Evolutionary conservation across 2,329 filamentous ascomycete genomes (phyloP).

Genomic region (Westerdykella ornata): DNA sequence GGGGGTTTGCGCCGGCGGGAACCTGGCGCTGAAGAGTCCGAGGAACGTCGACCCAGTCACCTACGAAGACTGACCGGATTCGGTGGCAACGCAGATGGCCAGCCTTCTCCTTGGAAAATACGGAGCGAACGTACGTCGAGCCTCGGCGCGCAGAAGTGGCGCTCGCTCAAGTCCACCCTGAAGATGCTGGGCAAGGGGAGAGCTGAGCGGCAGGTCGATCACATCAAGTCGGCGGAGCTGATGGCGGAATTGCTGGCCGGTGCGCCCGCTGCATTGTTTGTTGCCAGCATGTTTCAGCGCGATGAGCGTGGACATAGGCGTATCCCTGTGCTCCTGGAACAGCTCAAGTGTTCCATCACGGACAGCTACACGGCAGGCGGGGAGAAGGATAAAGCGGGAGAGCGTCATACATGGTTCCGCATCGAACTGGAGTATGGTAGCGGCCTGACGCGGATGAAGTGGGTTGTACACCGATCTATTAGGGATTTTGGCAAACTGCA

Average conservation of each 20-base stretch:
- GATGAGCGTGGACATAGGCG: conserved; percentile 94
- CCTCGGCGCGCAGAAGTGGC: conserved; percentile 71
- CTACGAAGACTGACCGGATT: conserved; percentile 45
- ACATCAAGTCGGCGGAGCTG: conserved; percentile 89
- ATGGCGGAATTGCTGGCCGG: conserved; percentile 93
- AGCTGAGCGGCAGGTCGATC: conserved; percentile 78
- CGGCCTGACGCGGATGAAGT: conserved; percentile 91
- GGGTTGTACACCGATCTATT: conserved; percentile 82
- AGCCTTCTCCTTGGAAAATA: conserved; percentile 40
- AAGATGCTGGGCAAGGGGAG: conserved; percentile 69
- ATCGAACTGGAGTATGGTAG: conserved; percentile 96
- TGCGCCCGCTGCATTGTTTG: conserved; percentile 83
- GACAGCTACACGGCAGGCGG: conserved; percentile 56
- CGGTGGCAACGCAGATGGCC: conserved; percentile 33
- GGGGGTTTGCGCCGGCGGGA: conserved; percentile 34
- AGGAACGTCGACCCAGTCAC: conserved; percentile 38
- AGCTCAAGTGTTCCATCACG: conserved; percentile 80
- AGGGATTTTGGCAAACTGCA: conserved; percentile 90
- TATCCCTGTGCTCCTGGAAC: conserved; percentile 90
- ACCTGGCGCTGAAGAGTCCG: conserved; percentile 27
- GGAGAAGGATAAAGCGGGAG: conserved; percentile 52
- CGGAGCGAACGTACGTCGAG: conserved; percentile 44
- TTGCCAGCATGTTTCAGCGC: conserved; percentile 95
- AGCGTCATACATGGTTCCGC: conserved; percentile 76
- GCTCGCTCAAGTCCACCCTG: conserved; percentile 82